phyloP scores from a whole-genome alignment of 305 asterid species.

The Rubia occidens region DNA sequence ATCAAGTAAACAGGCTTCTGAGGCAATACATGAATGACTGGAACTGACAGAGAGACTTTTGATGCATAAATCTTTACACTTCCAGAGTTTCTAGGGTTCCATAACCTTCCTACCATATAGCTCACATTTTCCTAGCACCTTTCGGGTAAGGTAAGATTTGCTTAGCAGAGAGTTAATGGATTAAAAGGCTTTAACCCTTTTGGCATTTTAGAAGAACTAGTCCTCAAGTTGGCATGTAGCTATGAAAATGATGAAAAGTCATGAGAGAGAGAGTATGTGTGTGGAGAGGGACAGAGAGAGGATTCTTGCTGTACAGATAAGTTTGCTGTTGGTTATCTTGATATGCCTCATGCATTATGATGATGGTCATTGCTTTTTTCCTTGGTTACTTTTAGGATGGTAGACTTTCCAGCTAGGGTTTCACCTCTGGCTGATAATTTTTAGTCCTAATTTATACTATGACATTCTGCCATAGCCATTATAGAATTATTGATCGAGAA shows the following conservation, averaged over 20 bases:
- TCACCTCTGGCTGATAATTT: conserved; percentile 6
- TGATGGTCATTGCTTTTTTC: conserved; percentile 17
- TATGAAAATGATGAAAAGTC: conserved; percentile 19
- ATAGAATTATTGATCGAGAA: conserved; percentile 5
- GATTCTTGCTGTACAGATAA: conserved; percentile 32
- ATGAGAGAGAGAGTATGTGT: conserved; percentile 5
- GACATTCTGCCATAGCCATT: conserved; percentile 7
- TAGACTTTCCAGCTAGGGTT: conserved; percentile 18
- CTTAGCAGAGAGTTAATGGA: conserved; percentile 24
- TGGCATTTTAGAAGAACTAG: conserved; percentile 33
- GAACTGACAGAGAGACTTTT: conserved; percentile 29
- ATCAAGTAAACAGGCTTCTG: conserved; percentile 42
- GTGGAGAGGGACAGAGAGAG: conserved; percentile 16
- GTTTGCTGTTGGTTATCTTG: conserved; percentile 21
- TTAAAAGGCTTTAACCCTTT: conserved; percentile 23
- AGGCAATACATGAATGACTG: conserved; percentile 28
- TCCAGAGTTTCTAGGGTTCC: conserved; percentile 20
- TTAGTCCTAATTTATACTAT: conserved; percentile 4
- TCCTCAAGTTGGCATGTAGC: conserved; percentile 28
- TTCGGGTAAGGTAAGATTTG: conserved; percentile 48
- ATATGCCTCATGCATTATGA: conserved; percentile 28
- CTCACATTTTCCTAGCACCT: conserved; percentile 32
- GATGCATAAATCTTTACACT: conserved; percentile 21
- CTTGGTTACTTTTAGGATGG: conserved; percentile 12
- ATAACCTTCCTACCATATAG: conserved; percentile 22